A percentile compares a stretch with the other conserved stretches of the same genome.
Conservation (phyloP, 2,329 filamentous ascomycete species). For the Coniochaeta pulveracea region DNA sequence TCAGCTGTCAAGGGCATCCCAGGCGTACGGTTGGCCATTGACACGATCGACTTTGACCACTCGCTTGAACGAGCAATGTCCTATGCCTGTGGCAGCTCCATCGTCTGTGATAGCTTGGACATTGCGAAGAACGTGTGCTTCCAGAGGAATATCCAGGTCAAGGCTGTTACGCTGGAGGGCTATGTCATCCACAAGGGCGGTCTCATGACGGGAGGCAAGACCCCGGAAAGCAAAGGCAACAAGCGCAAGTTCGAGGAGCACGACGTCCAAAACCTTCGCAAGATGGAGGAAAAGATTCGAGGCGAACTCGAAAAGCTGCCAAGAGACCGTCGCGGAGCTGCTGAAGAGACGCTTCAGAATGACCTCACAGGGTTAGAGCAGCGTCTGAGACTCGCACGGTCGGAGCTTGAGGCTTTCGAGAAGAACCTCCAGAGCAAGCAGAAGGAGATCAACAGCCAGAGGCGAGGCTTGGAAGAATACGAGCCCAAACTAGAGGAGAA, state of each 20-base stretch:
- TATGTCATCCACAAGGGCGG: conserved; percentile 94
- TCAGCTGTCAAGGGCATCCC: conserved; percentile 83
- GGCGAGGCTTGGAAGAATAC: conserved; percentile 62
- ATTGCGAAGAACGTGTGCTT: conserved; percentile 88
- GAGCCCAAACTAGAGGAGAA: conserved; percentile 71
- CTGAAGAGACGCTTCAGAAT: conserved; percentile 71
- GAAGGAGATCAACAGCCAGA: conserved; percentile 65
- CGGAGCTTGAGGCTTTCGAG: conserved; percentile 67
- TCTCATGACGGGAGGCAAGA: conserved; percentile 89
- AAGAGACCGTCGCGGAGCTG: conserved; percentile 61
- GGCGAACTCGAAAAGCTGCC: conserved; percentile 73
- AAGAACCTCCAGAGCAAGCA: conserved; percentile 78
- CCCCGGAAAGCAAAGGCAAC: conserved; percentile 60
- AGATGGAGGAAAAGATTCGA: conserved; percentile 62
- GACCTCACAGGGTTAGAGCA: conserved; percentile 74
- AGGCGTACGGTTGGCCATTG: conserved; percentile 80
- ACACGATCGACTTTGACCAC: conserved; percentile 89
- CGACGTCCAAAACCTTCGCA: conserved; percentile 76
- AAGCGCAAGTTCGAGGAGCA: conserved; percentile 82
- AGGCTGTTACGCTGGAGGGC: conserved; percentile 91
- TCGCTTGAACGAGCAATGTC: conserved; percentile 84
- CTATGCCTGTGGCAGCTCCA: conserved; percentile 88
- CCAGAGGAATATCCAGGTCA: conserved; percentile 72
- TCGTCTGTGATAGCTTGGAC: conserved; percentile 81
- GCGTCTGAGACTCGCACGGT: conserved; percentile 56